These are phyloP conservation scores for Phytophthora chlamydospora DNA, from an alignment of 352 stramenopile species.

Conservation along the genomic window DNA sequence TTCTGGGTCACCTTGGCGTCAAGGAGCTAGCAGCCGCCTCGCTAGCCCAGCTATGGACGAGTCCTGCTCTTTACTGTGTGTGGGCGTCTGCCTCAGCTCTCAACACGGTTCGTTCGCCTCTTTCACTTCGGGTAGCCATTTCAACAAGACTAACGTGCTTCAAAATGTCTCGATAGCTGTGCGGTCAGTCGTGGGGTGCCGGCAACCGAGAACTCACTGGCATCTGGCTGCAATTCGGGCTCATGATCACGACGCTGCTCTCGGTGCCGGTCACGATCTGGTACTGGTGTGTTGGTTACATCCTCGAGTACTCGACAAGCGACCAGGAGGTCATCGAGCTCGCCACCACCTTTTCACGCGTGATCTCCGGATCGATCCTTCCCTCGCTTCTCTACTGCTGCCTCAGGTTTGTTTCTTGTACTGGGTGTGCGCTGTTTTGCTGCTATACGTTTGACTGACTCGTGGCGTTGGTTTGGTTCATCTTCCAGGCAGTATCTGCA, in stretches of 20 bases:
- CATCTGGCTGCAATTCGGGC: conserved; percentile 74
- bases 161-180: conserved; percentile 42
- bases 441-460: conserved; percentile 7
- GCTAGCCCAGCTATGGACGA: conserved; percentile 76
- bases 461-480: neutral
- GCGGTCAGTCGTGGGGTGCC: conserved; percentile 75
- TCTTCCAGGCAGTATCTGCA: conserved; percentile 69
- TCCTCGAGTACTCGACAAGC: conserved; percentile 71
- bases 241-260: conserved; percentile 60
- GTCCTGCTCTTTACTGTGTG: conserved; percentile 63
- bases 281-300: conserved; percentile 71
- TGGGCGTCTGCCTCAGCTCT: conserved; percentile 67
- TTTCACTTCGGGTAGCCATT: neutral
- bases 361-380: conserved; percentile 63
- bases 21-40: conserved; percentile 72
- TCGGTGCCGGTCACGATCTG: conserved; percentile 66
- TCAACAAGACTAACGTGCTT: conserved; percentile 4
- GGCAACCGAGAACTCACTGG: conserved; percentile 72
- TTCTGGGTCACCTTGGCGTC: conserved; percentile 80
- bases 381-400: conserved; percentile 73
- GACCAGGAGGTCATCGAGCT: conserved; percentile 62
- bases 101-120: conserved; percentile 51
- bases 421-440: neutral
- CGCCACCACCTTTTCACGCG: conserved; percentile 62
- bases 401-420: conserved; percentile 41